Evolutionary conservation across 169 alveolate species (phyloP), one percentile per base, ranked within the genome.

Genomic region (Plasmodium cynomolgi): DNA sequence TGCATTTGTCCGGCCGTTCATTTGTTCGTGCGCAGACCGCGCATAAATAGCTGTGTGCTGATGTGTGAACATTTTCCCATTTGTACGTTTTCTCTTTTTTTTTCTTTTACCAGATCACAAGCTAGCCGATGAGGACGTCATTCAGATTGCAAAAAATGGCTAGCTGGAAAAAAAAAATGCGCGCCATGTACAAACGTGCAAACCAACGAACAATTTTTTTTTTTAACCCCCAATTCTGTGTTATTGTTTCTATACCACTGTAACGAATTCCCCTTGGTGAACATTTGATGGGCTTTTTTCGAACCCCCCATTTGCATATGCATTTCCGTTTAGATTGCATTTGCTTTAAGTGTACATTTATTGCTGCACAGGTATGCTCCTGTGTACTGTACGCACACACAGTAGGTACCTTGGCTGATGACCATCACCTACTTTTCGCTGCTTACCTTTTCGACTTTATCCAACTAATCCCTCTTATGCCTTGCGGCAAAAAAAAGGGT

Each of bases 81-180:
- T 71, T 71, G 17, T 50, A 81, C 29, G 50, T 20, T 56, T 54
- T 23, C 68, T 81, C 68, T 9, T 20, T 31, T 85, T 20, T 34
- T 33, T 54, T n/a, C 31, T 29, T 17, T 1, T 23, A 29, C 47
- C 91, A 95, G 97, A 93, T 44, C 97, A 96, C 93, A 81, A 88
- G 50, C 93, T 97, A 83, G 95, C 84, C 41, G 98, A 97, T 86
- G 98, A 97, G 44, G 98, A 97, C 68, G 98, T 97, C 34, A 77
- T 97, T n/a, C 98, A 97, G 79, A 84, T 97, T 26, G 96, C 95
- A 81, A 97, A 97, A 88, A 94, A 95, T 93, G 86, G 95, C 73
- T 93, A 56, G 72, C 82, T 44, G 33, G 72, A 26, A n/a, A 62
- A 62, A 62, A 58, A 62, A 62, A 62, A 20, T 6, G 17, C 8